Percentiles rank a stretch among this genome's conserved stretches.
phyloP scores from a whole-genome alignment of 805 yeast species.

The Starmerella tilneyi region DNA sequence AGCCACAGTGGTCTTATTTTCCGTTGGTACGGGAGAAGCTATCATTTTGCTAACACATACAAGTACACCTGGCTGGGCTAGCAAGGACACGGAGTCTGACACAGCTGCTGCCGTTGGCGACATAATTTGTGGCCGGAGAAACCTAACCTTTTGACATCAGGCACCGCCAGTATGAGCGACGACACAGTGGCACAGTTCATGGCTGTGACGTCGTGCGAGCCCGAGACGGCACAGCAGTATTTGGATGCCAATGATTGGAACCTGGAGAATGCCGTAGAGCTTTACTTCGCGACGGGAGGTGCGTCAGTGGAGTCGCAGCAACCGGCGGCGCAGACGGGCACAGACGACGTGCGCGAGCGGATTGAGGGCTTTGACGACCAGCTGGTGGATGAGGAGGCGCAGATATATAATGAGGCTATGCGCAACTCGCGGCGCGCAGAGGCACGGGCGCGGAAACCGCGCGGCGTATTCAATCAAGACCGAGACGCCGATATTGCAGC shows the following conservation, averaged over 20 bases:
- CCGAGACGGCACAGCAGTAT: constrained; percentile 59
- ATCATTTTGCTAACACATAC: no score
- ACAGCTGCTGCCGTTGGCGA: no score
- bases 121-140: no score
- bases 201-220: constrained; percentile 72
- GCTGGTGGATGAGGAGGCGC: constrained; percentile 42
- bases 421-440: constrained; percentile 22
- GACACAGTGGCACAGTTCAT: constrained; percentile 55
- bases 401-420: constrained; percentile 19
- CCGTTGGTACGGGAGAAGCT: no score
- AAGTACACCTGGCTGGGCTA: no score
- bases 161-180: constrained; percentile 20
- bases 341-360: constrained; percentile 58
- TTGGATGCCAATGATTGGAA: constrained; percentile 68
- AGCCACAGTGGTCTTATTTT: no score
- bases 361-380: constrained; percentile 72
- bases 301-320: constrained; percentile 41
- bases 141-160: constrained; percentile 1
- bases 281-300: constrained; percentile 57
- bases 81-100: no score
- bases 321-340: constrained; percentile 42
- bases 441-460: constrained; percentile 21
- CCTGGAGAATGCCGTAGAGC: constrained; percentile 72
- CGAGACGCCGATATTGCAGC: constrained; percentile 21
- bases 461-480: constrained; percentile 47